A percentile compares a stretch with the other conserved stretches of the same genome.
Conservation (phyloP, 1,284 basidiomycete species). For the Agroathelia rolfsii region DNA sequence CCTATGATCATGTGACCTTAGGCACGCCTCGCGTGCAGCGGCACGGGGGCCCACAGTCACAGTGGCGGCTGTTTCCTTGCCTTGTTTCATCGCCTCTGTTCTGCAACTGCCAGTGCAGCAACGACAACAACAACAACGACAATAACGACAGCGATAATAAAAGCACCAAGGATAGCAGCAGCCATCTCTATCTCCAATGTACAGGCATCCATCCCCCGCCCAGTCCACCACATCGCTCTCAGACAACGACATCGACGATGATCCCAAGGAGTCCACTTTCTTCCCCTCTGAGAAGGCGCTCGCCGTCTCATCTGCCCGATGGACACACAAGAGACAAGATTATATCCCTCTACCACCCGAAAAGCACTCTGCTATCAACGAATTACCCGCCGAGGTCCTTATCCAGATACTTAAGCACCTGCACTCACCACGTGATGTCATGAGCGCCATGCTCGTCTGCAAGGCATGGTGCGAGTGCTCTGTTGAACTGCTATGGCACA, state of each 20-base stretch:
- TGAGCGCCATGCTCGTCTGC: constrained; percentile 73
- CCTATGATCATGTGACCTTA: too few species aligned
- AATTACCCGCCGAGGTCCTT: constrained; percentile 83
- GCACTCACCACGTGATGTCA: constrained; percentile 64
- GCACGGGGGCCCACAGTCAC: too few species aligned
- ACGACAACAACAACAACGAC: too few species aligned
- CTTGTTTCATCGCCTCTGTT: too few species aligned
- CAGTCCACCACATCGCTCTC: constrained; percentile 45
- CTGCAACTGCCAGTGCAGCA: too few species aligned
- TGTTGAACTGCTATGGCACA: constrained; percentile 93
- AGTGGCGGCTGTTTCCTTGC: too few species aligned
- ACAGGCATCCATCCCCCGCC: constrained; percentile 48
- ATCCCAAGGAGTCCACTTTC: constrained; percentile 40
- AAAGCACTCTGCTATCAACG: constrained; percentile 40
- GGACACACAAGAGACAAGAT: constrained; percentile 37
- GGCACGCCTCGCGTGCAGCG: too few species aligned
- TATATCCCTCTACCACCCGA: constrained; percentile 16
- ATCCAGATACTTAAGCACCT: constrained; percentile 89
- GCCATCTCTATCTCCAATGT: constrained; percentile 19
- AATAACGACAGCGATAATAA: neutral
- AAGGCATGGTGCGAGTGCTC: constrained; percentile 93
- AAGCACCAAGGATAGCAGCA: constrained; percentile 4
- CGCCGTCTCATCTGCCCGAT: constrained; percentile 51
- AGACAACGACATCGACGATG: constrained; percentile 60
- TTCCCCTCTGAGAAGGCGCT: constrained; percentile 32